Evolutionary conservation across 2,329 filamentous ascomycete genomes (phyloP).

Genomic region (Exutisphaerella laricina): DNA sequence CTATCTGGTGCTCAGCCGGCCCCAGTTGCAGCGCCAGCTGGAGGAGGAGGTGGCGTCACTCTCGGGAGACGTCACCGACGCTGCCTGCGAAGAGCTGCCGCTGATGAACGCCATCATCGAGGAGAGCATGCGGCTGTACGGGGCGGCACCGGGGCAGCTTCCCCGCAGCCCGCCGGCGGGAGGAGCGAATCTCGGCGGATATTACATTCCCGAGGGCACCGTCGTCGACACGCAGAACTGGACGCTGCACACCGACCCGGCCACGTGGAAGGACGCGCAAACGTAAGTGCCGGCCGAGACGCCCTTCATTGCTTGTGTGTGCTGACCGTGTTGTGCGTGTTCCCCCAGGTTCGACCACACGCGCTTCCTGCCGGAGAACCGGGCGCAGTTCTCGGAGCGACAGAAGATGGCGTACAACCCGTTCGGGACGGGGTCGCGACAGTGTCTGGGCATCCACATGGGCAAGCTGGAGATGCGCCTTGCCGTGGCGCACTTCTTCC

Average conservation of each 20-base stretch:
- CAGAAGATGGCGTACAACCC: conserved; percentile 5
- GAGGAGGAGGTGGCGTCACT: conserved; percentile 16
- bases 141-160: conserved; percentile 31
- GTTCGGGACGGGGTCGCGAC: conserved; percentile 10
- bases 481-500: conserved; percentile 14
- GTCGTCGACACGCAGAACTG: conserved; percentile 37
- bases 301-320: no score
- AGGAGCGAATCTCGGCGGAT: conserved; percentile 29
- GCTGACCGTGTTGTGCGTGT: neutral
- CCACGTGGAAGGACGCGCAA: neutral
- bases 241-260: conserved; percentile 33
- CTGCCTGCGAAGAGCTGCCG: conserved; percentile 29
- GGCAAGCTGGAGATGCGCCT: conserved; percentile 14
- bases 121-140: conserved; percentile 36
- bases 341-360: conserved; percentile 5
- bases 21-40: conserved; percentile 14
- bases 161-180: conserved; percentile 32
- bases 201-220: conserved; percentile 31
- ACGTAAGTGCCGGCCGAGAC: no score
- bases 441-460: conserved; percentile 13
- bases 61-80: conserved; percentile 9
- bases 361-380: conserved; percentile 2
- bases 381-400: neutral
- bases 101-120: conserved; percentile 35
- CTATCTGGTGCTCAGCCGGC: conserved; percentile 19